Base-by-base conservation (phyloP, 257 asterid species). In the Przewalskia tangutica region DNA sequence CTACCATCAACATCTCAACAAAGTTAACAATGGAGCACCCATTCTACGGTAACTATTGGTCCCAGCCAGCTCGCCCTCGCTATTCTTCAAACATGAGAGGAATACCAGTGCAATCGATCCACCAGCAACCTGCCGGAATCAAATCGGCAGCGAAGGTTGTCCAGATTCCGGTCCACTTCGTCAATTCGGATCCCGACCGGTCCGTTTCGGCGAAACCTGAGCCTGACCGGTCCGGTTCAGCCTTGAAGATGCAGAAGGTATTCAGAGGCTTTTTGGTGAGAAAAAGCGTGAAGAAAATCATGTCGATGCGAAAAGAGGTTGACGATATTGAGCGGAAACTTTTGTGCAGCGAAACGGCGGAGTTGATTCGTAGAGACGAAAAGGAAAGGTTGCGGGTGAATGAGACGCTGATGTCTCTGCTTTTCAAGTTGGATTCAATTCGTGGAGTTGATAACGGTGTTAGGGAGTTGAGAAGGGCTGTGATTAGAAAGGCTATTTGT, bases 191-290 rank as follows among this genome's bases (percentile, higher is more conserved):
- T 48, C 48, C 77, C 34, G 34, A 71, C 38, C 78, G 58, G 64
- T 4, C 60, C 48, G 68, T 27, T 79, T 44, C 46, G 70, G 42
- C 73, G 44, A 23, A 42, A 1, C 84, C 94, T 7, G 85, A 75
- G 7, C 42, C 83, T 5, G 46, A 67, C 3, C 91, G 89, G 0
- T 17, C 86, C 14, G 89, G 27, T 7, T 87, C 92, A 2, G 99
- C 96, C 2, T 18, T 88, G 89, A 91, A 77, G 82, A 90, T 95
- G 10, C 99, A 95, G 91, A 95, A 88, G 90, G 92, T 87, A 23
- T 88, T 93, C 85, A 87, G 95, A 87, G 98, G 97, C 0, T 91
- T 84, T 87, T 56, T 90, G 82, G 96, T 90, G 38, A 82, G 98
- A 80, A 93, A 88, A 62, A 85, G 87, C 81, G 17, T 92, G 91